Evolutionary conservation across 1,284 basidiomycete genomes (phyloP).

Genomic region (Cystobasidium sp.): DNA sequence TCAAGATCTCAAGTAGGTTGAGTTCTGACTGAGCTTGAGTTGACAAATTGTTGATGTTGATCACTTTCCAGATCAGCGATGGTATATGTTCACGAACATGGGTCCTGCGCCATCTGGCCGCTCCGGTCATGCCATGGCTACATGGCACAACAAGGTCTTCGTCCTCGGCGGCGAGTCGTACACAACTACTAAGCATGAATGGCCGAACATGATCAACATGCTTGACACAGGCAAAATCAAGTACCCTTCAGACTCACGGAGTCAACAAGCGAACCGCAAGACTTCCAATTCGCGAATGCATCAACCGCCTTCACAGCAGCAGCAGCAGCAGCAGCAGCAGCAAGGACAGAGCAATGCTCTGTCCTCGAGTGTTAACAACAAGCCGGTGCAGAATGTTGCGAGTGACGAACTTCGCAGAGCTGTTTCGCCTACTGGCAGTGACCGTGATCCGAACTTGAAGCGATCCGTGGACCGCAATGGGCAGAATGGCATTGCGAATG

Average conservation of each 20-base stretch:
- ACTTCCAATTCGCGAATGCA: conserved; percentile 51
- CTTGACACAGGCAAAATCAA: conserved; percentile 95
- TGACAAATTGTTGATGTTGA: conserved; percentile 39
- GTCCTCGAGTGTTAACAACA: conserved; percentile 17
- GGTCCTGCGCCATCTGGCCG: conserved; percentile 88
- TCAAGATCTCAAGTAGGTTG: conserved; percentile 87
- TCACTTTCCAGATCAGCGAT: conserved; percentile 71
- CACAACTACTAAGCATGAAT: conserved; percentile 59
- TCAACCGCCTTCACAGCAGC: conserved; percentile 26
- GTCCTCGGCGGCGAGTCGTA: conserved; percentile 94
- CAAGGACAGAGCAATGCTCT: conserved; percentile 33
- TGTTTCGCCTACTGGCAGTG: conserved; percentile 35
- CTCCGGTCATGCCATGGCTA: conserved; percentile 93
- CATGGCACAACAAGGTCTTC: conserved; percentile 82
- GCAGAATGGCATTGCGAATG: conserved; percentile 1
- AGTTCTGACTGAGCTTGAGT: neutral
- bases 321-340: conserved; percentile 38
- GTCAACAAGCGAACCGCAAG: conserved; percentile 51
- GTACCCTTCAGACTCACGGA: conserved; percentile 72
- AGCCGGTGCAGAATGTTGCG: conserved; percentile 20
- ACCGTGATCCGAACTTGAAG: conserved; percentile 17
- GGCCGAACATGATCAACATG: conserved; percentile 80
- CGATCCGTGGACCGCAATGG: conserved; percentile 8
- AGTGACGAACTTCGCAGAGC: conserved; percentile 32
- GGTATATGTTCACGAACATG: conserved; percentile 99